phyloP scores from a whole-genome alignment of 2,329 filamentous ascomycete species.

The Leptoxyphium fumago region DNA sequence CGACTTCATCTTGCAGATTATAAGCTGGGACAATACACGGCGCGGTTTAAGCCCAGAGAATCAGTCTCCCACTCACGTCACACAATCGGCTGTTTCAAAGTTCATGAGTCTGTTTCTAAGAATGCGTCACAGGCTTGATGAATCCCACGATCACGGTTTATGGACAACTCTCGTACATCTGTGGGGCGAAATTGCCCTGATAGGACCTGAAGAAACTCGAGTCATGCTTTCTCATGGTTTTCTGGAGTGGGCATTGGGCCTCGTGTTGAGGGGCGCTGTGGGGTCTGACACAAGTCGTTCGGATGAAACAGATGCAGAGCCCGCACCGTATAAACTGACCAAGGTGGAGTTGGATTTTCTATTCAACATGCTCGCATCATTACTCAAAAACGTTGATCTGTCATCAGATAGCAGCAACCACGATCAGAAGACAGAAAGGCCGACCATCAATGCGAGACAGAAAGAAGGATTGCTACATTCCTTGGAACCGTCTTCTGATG shows the following conservation, averaged over 20 bases:
- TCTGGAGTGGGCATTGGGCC: not conserved
- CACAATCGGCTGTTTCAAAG: not conserved
- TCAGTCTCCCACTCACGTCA: not conserved
- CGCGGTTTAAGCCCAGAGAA: too few relatives aligned
- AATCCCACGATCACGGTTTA: not conserved
- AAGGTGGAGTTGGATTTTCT: too few relatives aligned
- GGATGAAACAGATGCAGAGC: not conserved
- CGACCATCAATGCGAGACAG: not conserved
- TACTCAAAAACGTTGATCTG: too few relatives aligned
- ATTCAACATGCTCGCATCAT: too few relatives aligned
- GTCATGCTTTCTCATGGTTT: not conserved
- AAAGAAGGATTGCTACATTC: not conserved
- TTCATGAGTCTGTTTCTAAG: not conserved
- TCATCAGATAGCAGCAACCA: too few relatives aligned
- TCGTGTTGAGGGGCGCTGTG: not conserved
- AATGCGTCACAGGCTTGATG: not conserved
- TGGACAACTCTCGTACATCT: not conserved
- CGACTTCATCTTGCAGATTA: not conserved
- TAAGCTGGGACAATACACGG: not conserved
- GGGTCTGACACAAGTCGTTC: not conserved
- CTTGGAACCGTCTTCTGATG: not conserved
- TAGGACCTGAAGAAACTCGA: not conserved
- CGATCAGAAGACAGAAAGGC: too few relatives aligned
- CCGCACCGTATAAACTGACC: too few relatives aligned
- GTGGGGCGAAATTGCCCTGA: not conserved